Evolutionary conservation across 345 rosid genomes (phyloP), one percentile per base, ranked within the genome.

Genomic region (Eucalyptus marginata): DNA sequence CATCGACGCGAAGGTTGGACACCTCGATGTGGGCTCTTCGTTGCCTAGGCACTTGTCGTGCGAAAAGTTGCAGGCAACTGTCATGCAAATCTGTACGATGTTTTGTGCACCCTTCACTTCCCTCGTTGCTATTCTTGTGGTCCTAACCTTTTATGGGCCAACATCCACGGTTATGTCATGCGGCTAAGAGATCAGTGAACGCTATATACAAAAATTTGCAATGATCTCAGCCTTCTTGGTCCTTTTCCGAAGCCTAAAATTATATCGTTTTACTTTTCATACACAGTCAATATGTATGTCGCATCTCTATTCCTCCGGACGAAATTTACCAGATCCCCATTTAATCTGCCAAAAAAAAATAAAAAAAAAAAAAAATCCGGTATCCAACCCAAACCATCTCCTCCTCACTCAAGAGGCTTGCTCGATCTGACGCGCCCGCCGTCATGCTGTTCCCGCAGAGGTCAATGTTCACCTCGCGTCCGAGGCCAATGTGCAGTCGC

Each of bases 171-270:
- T 29, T 27, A 1, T 59, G 8, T 27, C 68, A 5, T 27, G 33
- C 7, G 33, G 68, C 33, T 13, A 62, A 62, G 68, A 29, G 31
- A 62, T 62, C n/a, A 6, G 33, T 13, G 68, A 62, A 62, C 15
- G 33, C 16, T 29, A 13, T 2, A 0, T 6, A 13, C 68, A 1
- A 29, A 62, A 29, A 24, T 0, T 13, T 29, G 68, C 16, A 62
- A 13, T 27, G n/a, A 13, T 62, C 33, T 59, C 33, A 7, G 68
- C 68, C 68, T 62, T 59, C 68, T 27, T 27, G 68, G 16, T 59
- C 68, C 68, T 27, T 56, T 56, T 24, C 29, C 62, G 29, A 56
- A 10, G 29, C 62, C 62, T 29, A 59, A 27, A 27, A 18, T 52
- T 52, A 52, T 3, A 52, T 52, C 24, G 58, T 52, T 52, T 18